Conservation (phyloP, 1,139 yeast species). For the Taphrina confusa region DNA sequence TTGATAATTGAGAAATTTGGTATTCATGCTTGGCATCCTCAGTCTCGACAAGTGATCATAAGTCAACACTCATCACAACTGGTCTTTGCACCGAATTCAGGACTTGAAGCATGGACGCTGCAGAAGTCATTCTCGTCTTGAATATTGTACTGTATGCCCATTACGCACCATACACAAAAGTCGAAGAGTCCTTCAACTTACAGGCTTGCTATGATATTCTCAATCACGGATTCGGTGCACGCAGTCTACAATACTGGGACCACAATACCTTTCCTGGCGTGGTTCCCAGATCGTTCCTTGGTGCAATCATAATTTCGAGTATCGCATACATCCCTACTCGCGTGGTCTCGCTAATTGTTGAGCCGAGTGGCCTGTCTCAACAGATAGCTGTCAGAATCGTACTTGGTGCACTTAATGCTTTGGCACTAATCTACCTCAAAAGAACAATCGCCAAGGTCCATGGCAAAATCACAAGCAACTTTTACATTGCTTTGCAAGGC, state of each 20-base stretch:
- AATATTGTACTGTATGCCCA: conserved; percentile 49
- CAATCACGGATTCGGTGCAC: conserved; percentile 56
- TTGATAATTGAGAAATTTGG: too few relatives aligned
- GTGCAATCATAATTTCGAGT: conserved; percentile 61
- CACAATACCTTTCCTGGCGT: conserved; percentile 81
- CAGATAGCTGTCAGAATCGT: conserved; percentile 47
- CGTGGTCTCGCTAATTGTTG: neutral
- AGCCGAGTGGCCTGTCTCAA: neutral
- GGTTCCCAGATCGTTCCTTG: conserved; percentile 83
- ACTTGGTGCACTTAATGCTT: conserved; percentile 46
- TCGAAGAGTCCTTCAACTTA: conserved; percentile 88
- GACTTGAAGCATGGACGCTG: conserved; percentile 2
- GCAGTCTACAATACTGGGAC: conserved; percentile 54
- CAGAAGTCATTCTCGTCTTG: conserved; percentile 39
- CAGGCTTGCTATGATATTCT: conserved; percentile 87
- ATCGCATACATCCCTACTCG: conserved; percentile 39
- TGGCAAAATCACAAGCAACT: conserved; percentile 44
- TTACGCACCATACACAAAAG: conserved; percentile 80
- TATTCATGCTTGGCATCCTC: too few relatives aligned
- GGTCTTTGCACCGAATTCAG: too few relatives aligned
- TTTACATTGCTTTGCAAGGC: conserved; percentile 61
- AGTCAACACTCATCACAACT: too few relatives aligned
- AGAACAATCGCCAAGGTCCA: conserved; percentile 40
- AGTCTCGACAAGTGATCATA: too few relatives aligned
- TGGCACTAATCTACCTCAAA: conserved; percentile 43